Evolutionary conservation across 2,329 filamentous ascomycete species (phyloP).

Genomic region (Colletotrichum sp.): DNA sequence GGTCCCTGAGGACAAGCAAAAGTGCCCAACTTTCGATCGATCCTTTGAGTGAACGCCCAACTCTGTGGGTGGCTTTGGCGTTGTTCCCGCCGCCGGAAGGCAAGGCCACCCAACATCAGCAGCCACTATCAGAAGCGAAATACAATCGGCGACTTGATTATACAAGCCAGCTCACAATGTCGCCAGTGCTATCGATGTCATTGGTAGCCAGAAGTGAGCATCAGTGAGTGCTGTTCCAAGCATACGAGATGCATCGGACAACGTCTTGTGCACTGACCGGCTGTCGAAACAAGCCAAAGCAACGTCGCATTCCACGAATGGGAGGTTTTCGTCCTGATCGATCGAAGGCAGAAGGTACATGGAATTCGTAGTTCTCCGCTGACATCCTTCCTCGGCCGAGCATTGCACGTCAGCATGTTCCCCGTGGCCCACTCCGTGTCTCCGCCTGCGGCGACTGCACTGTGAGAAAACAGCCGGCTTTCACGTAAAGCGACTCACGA

Average conservation of each 20-base stretch:
- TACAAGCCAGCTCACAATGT: background rate
- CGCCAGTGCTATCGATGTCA: background rate
- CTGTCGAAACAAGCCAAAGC: background rate
- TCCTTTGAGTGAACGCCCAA: background rate
- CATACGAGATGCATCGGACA: background rate
- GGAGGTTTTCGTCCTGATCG: background rate
- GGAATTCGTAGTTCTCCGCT: background rate
- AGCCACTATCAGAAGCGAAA: background rate
- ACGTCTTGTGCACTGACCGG: background rate
- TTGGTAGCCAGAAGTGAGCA: background rate
- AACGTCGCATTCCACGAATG: constrained; percentile 4
- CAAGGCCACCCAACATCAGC: background rate
- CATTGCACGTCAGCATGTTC: background rate
- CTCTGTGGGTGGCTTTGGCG: background rate
- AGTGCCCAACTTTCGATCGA: background rate
- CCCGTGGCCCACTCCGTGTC: background rate
- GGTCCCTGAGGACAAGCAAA: background rate
- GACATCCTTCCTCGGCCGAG: background rate
- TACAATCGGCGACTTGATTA: background rate
- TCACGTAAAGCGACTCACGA: background rate
- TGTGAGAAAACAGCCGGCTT: background rate
- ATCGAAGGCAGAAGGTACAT: background rate
- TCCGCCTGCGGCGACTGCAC: background rate
- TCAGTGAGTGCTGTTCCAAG: background rate
- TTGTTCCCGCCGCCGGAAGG: background rate